These are phyloP conservation scores for Cephaloascus albidus DNA, from an alignment of 805 yeast species.

Conservation along the genomic window DNA sequence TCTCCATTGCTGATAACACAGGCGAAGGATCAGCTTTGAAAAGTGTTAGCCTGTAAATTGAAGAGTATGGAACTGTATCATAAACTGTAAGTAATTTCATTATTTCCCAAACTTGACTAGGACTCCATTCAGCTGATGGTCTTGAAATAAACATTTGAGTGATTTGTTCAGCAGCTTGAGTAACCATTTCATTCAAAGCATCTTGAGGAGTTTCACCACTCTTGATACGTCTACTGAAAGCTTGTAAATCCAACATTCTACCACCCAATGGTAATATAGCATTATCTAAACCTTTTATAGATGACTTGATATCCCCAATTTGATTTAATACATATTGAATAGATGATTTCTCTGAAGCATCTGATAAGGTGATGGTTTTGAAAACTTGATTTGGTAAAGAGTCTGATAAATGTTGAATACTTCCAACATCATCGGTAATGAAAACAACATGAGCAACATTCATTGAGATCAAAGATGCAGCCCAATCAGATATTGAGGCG, in stretches of 20 bases:
- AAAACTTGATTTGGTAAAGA: conserved; percentile 85
- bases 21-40: conserved; percentile 48
- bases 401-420: conserved; percentile 54
- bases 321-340: conserved; percentile 58
- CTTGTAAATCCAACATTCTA: conserved; percentile 86
- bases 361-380: conserved; percentile 64
- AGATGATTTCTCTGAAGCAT: conserved; percentile 70
- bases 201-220: conserved; percentile 78
- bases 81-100: conserved; percentile 51
- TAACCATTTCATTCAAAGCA: conserved; percentile 73
- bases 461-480: conserved; percentile 62
- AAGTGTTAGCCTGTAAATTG: conserved; percentile 46
- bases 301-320: conserved; percentile 12
- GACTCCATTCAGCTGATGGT: conserved; percentile 39
- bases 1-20: conserved; percentile 65
- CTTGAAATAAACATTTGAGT: conserved; percentile 60
- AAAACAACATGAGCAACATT: conserved; percentile 86
- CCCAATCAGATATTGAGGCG: conserved; percentile 81
- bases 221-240: conserved; percentile 77
- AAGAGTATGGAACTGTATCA: conserved; percentile 37
- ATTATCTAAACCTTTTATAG: conserved; percentile 31
- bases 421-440: conserved; percentile 78
- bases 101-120: conserved; percentile 84
- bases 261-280: conserved; percentile 82
- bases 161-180: conserved; percentile 81